These are phyloP conservation scores for Acidomyces sp. DNA, from an alignment of 495 filamentous ascomycete genomes.

Conservation along the genomic window DNA sequence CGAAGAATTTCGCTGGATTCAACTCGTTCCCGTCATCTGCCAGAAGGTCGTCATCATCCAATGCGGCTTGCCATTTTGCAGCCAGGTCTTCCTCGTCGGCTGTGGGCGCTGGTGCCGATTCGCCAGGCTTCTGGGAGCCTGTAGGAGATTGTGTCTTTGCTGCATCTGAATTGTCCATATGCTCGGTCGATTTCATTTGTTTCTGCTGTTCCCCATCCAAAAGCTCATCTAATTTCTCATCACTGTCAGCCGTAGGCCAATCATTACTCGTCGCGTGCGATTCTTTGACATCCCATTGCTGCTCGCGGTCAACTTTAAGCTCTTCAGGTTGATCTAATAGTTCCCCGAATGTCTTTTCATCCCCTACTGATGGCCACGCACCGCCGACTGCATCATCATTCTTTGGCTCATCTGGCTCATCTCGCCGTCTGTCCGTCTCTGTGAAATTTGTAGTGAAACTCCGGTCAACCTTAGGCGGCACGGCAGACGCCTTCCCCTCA, in stretches of 20 bases:
- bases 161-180: no score
- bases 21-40: constrained; percentile 43
- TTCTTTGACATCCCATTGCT: no score
- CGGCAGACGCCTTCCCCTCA: constrained; percentile 1
- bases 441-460: constrained; percentile 19
- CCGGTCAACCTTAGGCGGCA: constrained; percentile 10
- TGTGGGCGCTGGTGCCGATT: background rate
- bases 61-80: constrained; percentile 69
- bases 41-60: constrained; percentile 67
- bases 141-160: no score
- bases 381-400: background rate
- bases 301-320: no score
- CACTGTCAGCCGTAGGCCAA: no score
- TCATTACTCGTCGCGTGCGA: no score
- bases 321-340: constrained; percentile 11
- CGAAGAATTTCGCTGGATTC: constrained; percentile 46
- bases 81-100: constrained; percentile 48
- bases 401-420: background rate
- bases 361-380: constrained; percentile 2
- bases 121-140: no score
- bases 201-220: no score
- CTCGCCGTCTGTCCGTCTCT: background rate
- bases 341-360: constrained; percentile 20
- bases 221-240: no score
- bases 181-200: no score